phyloP scores from a whole-genome alignment of 371 early-diverging fungal species.

The Rhizopus delemar region DNA sequence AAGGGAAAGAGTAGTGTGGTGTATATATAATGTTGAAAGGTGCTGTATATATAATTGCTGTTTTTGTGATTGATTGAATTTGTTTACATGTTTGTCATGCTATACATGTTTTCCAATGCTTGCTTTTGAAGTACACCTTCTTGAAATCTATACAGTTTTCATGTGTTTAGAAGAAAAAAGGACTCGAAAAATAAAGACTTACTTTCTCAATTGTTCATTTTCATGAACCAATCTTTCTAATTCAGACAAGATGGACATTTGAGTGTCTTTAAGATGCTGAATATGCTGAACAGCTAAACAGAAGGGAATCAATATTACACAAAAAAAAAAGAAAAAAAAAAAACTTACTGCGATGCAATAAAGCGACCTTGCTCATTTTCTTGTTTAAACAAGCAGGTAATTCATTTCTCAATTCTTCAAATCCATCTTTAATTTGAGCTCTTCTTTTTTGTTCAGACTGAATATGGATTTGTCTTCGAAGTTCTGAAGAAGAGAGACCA shows the following conservation, averaged over 20 bases:
- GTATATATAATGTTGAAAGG: background rate
- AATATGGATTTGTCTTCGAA: conserved; percentile 50
- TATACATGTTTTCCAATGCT: conserved; percentile 40
- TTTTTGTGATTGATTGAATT: background rate
- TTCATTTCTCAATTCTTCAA: conserved; percentile 38
- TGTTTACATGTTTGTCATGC: conserved; percentile 30
- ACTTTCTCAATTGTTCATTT: conserved; percentile 45
- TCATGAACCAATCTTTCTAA: conserved; percentile 40
- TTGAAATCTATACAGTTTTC: conserved; percentile 28
- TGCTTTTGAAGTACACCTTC: conserved; percentile 35
- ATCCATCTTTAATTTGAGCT: conserved; percentile 50
- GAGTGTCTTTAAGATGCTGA: conserved; percentile 40
- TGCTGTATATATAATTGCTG: conserved; percentile 3
- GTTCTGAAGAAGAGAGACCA: conserved; percentile 27
- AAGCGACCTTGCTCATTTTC: conserved; percentile 40
- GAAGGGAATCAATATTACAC: background rate
- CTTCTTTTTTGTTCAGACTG: conserved; percentile 54
- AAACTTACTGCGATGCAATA: conserved; percentile 44
- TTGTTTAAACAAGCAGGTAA: conserved; percentile 37
- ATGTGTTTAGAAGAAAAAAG: background rate
- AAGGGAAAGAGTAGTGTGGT: background rate
- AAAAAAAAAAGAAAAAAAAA: background rate
- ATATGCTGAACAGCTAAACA: conserved; percentile 41
- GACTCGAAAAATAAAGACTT: conserved; percentile 10
- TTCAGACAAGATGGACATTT: conserved; percentile 38